These are phyloP conservation scores for Emericellopsis terricola DNA, from an alignment of 495 filamentous ascomycete genomes.

Conservation along the genomic window DNA sequence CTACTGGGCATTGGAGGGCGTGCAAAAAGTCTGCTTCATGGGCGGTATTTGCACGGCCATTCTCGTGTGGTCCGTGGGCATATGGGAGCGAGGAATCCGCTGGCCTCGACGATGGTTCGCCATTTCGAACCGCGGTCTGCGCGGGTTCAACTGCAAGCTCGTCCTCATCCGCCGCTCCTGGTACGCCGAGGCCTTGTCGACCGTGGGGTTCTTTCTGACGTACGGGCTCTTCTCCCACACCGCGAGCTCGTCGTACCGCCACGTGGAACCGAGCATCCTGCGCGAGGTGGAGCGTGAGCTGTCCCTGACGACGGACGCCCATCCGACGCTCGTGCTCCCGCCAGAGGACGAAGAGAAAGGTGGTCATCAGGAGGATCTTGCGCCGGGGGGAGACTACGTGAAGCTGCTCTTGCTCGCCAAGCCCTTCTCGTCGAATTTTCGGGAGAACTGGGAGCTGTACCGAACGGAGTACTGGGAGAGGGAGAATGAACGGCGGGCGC, in stretches of 20 bases:
- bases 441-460: slow-evolving; percentile 95
- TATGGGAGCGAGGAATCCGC: slow-evolving; percentile 85
- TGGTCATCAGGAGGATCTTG: slow-evolving; percentile 69
- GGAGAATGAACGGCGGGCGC: slow-evolving; percentile 75
- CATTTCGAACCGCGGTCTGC: slow-evolving; percentile 72
- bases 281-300: slow-evolving; percentile 32
- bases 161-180: slow-evolving; percentile 72
- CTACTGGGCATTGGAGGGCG: slow-evolving; percentile 86
- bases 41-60: slow-evolving; percentile 68
- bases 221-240: slow-evolving; percentile 49
- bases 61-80: slow-evolving; percentile 81
- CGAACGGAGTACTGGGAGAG: slow-evolving; percentile 89
- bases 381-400: slow-evolving; percentile 75
- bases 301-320: slow-evolving; percentile 16
- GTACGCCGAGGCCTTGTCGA: slow-evolving; percentile 57
- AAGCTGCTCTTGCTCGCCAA: slow-evolving; percentile 85
- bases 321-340: slow-evolving; percentile 22
- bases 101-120: slow-evolving; percentile 88
- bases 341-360: slow-evolving; percentile 27
- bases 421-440: slow-evolving; percentile 82
- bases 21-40: slow-evolving; percentile 72
- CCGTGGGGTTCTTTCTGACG: slow-evolving; percentile 57
- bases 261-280: slow-evolving; percentile 37
- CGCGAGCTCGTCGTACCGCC: slow-evolving; percentile 44
- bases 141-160: slow-evolving; percentile 88